Evolutionary conservation across 306 rosid species (phyloP), one percentile per base, ranked within the genome.

Genomic region (Trifolium fragiferum): DNA sequence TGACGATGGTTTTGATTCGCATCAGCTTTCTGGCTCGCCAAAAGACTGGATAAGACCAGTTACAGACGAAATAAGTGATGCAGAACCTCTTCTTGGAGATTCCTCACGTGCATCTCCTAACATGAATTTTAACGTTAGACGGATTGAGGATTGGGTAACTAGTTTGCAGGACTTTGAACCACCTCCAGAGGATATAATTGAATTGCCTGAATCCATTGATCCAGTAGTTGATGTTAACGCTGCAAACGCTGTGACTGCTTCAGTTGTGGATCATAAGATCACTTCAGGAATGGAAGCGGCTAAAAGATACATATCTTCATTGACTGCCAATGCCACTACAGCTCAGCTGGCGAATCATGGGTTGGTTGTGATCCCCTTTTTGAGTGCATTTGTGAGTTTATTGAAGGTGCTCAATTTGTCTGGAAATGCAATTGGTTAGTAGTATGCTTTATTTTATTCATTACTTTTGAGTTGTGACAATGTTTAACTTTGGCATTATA

Each of bases 321-420:
- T 94, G 66, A 74, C 82, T 84, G 90, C 97, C 35, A 81, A 82
- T 61, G 83, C 96, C 68, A 68, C 89, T 35, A 64, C 92, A 0
- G 99, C 90, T 37, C 99, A 94, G 62, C 87, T 94, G 79, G 92
- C 86, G 23, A 94, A 89, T 78, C 91, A 85, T 66, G 99, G 99
- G 66, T 70, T 94, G 88, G 89, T 81, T 82, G 84, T 82, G 83
- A 90, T 92, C 83, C 99, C 99, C n/a, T 84, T 90, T 82, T 82
- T 94, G 70, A 84, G 97, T 76, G 97, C 94, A 76, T 92, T 92
- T 84, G 90, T 74, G 33, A 84, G 90, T 82, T 78, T n/a, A n/a
- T n/a, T 92, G 79, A 92, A 80, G 85, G 87, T 90, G 81, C 93
- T 94, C 83, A 94, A 92, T 89, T 72, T 94, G 33, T 79, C 99